phyloP scores from a whole-genome alignment of 2,329 filamentous ascomycete species.

The Podosphaera fusca region DNA sequence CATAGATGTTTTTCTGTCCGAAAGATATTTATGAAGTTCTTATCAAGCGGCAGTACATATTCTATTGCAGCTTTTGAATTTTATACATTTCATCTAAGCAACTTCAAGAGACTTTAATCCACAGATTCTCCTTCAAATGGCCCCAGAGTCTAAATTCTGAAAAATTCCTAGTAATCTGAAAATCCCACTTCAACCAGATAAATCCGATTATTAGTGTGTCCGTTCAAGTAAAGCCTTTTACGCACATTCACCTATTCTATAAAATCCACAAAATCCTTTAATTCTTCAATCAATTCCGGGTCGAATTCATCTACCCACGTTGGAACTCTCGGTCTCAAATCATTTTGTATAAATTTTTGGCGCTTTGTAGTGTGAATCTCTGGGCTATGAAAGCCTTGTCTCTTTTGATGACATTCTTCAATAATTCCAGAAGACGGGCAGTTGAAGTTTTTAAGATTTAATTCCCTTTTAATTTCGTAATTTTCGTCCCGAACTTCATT shows the following conservation, averaged over 20 bases:
- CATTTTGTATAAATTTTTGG: constrained; percentile 4
- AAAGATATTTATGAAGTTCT: too few species aligned
- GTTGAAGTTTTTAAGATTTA: neutral
- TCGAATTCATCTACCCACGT: constrained; percentile 16
- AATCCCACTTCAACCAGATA: too few species aligned
- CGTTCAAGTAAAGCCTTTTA: too few species aligned
- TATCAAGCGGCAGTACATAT: too few species aligned
- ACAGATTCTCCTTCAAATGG: too few species aligned
- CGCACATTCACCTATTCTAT: constrained; percentile 3
- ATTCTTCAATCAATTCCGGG: constrained; percentile 13
- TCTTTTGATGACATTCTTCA: constrained; percentile 3
- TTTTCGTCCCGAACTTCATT: neutral
- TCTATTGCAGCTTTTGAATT: too few species aligned
- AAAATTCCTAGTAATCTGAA: too few species aligned
- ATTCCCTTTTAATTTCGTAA: neutral
- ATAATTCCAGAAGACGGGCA: neutral
- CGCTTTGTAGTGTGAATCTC: constrained; percentile 6
- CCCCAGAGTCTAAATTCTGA: too few species aligned
- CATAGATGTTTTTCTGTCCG: too few species aligned
- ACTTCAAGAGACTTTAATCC: too few species aligned
- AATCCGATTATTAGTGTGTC: too few species aligned
- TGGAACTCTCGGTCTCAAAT: constrained; percentile 3
- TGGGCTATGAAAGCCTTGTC: constrained; percentile 3
- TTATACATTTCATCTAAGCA: too few species aligned
- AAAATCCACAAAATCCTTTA: constrained; percentile 16